Conservation (phyloP, 345 rosid genomes). For the Gynandropsis gynandra region DNA sequence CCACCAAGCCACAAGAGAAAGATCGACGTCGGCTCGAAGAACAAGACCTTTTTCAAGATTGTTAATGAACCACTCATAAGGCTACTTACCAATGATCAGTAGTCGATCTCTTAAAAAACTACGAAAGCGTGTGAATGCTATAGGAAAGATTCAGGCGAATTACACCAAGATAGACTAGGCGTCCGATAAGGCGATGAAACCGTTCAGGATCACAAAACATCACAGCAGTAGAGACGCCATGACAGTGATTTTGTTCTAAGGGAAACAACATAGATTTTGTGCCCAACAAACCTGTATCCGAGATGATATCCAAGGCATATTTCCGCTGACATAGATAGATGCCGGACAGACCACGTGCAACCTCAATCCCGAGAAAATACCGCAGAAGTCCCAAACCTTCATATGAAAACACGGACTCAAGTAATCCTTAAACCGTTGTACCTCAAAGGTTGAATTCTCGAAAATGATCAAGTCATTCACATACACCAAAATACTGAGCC, state of each 20-base stretch:
- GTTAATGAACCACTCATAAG: not conserved
- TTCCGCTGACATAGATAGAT: not conserved
- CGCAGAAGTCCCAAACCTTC: too few relatives aligned
- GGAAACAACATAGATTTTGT: too few relatives aligned
- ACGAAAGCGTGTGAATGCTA: not conserved
- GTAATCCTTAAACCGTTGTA: too few relatives aligned
- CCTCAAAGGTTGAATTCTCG: too few relatives aligned
- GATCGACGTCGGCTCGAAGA: not conserved
- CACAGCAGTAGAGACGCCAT: not conserved
- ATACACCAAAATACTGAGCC: not conserved
- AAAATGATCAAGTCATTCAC: too few relatives aligned
- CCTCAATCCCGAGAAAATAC: not conserved
- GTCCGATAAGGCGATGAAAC: conserved; percentile 7
- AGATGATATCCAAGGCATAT: too few relatives aligned
- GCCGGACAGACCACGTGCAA: not conserved
- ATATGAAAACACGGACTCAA: too few relatives aligned
- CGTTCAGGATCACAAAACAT: not conserved
- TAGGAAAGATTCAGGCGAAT: not conserved
- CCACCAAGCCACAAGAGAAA: not conserved
- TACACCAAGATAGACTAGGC: conserved; percentile 2
- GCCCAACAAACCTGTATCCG: too few relatives aligned
- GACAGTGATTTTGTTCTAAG: too few relatives aligned
- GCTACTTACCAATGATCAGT: not conserved
- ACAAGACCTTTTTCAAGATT: not conserved
- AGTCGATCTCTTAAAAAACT: conserved; percentile 8